Evolutionary conservation across 108 stramenopile species (phyloP).

Genomic region (Pseudonitzschia pungens): DNA sequence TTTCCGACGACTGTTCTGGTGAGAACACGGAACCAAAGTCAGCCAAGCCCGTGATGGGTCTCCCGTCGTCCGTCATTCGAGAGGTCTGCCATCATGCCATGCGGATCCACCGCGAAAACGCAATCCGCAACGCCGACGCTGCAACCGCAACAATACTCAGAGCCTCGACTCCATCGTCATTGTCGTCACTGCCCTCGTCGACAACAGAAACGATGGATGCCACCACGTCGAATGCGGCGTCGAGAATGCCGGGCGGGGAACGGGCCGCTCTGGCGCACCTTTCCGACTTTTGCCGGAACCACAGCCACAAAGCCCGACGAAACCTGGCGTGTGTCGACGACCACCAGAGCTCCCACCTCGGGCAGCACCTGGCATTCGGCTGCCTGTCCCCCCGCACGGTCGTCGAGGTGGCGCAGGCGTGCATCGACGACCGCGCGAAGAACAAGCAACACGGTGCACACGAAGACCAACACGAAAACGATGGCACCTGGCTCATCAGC

Average conservation of each 20-base stretch:
- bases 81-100: constrained; percentile 7
- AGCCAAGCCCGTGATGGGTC: constrained; percentile 13
- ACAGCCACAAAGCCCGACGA: constrained; percentile 51
- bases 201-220: background rate
- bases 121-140: too few relatives aligned
- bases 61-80: constrained; percentile 3
- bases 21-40: background rate
- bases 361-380: constrained; percentile 48
- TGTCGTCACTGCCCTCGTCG: too few relatives aligned
- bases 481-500: constrained; percentile 53
- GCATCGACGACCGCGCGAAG: background rate
- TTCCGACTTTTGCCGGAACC: constrained; percentile 40
- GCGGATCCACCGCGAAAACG: background rate
- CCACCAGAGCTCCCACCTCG: constrained; percentile 53
- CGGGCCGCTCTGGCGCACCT: constrained; percentile 36
- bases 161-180: background rate
- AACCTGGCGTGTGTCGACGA: constrained; percentile 55
- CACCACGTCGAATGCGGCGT: background rate
- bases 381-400: constrained; percentile 54
- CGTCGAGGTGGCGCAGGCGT: constrained; percentile 34
- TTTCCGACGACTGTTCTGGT: background rate
- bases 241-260: constrained; percentile 30
- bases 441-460: background rate
- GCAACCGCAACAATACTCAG: background rate
- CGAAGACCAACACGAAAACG: constrained; percentile 19